Evolutionary conservation across 495 filamentous ascomycete species (phyloP).

Genomic region (Penicillium argentinense): DNA sequence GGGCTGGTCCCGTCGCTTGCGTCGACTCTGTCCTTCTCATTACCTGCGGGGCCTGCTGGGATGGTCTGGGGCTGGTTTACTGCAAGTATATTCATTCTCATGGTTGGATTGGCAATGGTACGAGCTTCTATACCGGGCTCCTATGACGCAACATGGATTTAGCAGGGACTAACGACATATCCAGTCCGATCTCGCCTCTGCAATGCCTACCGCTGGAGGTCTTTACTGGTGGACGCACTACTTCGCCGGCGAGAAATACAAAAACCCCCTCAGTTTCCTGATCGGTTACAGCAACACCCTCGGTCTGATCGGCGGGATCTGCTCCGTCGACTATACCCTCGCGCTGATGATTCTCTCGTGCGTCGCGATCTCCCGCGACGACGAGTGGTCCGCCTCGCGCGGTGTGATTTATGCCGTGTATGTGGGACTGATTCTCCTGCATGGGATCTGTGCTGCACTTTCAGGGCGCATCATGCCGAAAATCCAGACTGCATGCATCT

Average conservation of each 20-base stretch:
- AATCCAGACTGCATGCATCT: conserved; percentile 63
- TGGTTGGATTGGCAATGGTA: conserved; percentile 67
- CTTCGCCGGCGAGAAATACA: conserved; percentile 56
- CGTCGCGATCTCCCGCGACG: conserved; percentile 61
- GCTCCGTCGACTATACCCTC: conserved; percentile 57
- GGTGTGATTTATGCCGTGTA: conserved; percentile 63
- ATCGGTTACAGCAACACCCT: conserved; percentile 72
- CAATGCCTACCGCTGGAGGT: conserved; percentile 69
- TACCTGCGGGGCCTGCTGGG: conserved; percentile 66
- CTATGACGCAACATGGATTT: not conserved
- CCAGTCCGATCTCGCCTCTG: conserved; percentile 62
- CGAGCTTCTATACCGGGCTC: not conserved
- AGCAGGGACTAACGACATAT: not conserved
- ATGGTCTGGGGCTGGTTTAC: conserved; percentile 74
- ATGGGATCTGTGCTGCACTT: conserved; percentile 54
- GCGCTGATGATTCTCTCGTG: conserved; percentile 52
- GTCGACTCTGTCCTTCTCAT: conserved; percentile 60
- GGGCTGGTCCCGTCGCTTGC: conserved; percentile 68
- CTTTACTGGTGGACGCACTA: conserved; percentile 74
- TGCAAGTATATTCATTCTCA: conserved; percentile 62
- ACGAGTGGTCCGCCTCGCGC: conserved; percentile 58
- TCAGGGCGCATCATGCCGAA: conserved; percentile 60
- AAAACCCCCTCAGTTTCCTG: conserved; percentile 63
- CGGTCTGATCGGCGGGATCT: conserved; percentile 64
- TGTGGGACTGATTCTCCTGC: conserved; percentile 55